phyloP scores from a whole-genome alignment of 2,329 filamentous ascomycete species.

The Emericellopsis atlantica region DNA sequence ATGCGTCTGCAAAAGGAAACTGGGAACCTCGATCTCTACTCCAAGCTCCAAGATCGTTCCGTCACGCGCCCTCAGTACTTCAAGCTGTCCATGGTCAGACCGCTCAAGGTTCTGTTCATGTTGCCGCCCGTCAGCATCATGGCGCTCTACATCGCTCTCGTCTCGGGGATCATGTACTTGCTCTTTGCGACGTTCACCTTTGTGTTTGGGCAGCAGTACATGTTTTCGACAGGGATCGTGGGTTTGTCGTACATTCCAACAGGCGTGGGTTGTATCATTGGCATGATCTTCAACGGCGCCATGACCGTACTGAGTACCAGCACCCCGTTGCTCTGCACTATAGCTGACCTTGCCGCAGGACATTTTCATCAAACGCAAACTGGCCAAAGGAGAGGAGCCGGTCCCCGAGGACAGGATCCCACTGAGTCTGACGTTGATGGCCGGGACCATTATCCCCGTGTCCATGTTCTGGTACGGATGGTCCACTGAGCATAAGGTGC shows the following conservation, averaged over 20 bases:
- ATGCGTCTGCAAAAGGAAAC: conserved; percentile 21
- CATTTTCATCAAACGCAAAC: conserved; percentile 1
- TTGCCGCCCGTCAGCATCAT: conserved; percentile 31
- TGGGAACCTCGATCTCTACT: conserved; percentile 23
- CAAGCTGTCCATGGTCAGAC: conserved; percentile 24
- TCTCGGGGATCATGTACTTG: conserved; percentile 40
- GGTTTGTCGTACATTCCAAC: conserved; percentile 10
- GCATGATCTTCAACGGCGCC: conserved; percentile 4
- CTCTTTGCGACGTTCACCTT: conserved; percentile 42
- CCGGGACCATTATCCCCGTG: conserved; percentile 2
- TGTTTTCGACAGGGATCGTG: conserved; percentile 15
- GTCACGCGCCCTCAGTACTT: conserved; percentile 19
- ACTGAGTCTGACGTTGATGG: not conserved
- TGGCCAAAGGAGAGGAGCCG: not conserved
- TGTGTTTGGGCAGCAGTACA: conserved; percentile 30
- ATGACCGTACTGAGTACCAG: not conserved
- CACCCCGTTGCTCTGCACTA: too few relatives aligned
- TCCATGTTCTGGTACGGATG: conserved; percentile 7
- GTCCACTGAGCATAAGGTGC: conserved; percentile 25
- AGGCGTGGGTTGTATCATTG: conserved; percentile 5
- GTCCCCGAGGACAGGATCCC: conserved; percentile 1
- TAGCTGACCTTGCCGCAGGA: not conserved
- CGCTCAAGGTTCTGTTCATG: conserved; percentile 35
- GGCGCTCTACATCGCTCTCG: conserved; percentile 34
- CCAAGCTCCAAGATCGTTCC: conserved; percentile 28